These are phyloP conservation scores for Teratosphaeria zuluensis DNA, from an alignment of 2,329 filamentous ascomycete genomes.

Conservation along the genomic window DNA sequence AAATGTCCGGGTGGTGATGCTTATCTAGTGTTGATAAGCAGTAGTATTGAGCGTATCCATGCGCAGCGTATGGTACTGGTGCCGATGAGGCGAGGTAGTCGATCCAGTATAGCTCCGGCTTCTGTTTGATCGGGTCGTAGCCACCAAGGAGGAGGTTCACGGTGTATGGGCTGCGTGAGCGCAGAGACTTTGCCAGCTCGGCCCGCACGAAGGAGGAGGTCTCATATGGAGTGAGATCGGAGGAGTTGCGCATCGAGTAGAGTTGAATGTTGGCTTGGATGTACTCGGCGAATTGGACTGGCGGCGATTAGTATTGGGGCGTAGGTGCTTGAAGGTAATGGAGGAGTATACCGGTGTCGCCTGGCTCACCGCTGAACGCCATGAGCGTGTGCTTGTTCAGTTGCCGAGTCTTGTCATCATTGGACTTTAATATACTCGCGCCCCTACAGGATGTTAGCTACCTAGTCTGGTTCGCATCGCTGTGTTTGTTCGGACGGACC, in stretches of 20 bases:
- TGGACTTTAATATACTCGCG: slow-evolving; percentile 86
- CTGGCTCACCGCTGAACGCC: slow-evolving; percentile 91
- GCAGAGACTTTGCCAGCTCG: slow-evolving; percentile 81
- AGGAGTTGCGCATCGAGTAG: slow-evolving; percentile 96
- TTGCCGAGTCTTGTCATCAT: slow-evolving; percentile 89
- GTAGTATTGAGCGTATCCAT: slow-evolving; percentile 99
- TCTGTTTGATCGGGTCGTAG: slow-evolving; percentile 81
- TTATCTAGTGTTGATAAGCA: slow-evolving; percentile 96
- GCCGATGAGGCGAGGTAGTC: slow-evolving; percentile 90
- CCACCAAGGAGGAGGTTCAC: slow-evolving; percentile 94
- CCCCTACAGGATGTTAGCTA: slow-evolving; percentile 48
- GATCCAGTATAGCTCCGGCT: slow-evolving; percentile 91
- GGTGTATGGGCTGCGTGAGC: slow-evolving; percentile 88
- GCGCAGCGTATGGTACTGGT: slow-evolving; percentile 85
- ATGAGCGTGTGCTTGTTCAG: slow-evolving; percentile 92
- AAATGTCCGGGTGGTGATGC: slow-evolving; percentile 93
- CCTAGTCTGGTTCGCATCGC: background rate
- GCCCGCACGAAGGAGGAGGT: slow-evolving; percentile 88
- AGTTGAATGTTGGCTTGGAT: slow-evolving; percentile 97
- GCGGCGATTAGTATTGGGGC: background rate
- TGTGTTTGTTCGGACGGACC: background rate
- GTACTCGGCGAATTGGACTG: slow-evolving; percentile 98
- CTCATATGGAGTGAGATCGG: slow-evolving; percentile 79
- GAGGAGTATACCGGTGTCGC: slow-evolving; percentile 66
- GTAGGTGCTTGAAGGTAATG: background rate